Evolutionary conservation across 805 yeast species (phyloP).

Genomic region (Candida khao-thaluensis): DNA sequence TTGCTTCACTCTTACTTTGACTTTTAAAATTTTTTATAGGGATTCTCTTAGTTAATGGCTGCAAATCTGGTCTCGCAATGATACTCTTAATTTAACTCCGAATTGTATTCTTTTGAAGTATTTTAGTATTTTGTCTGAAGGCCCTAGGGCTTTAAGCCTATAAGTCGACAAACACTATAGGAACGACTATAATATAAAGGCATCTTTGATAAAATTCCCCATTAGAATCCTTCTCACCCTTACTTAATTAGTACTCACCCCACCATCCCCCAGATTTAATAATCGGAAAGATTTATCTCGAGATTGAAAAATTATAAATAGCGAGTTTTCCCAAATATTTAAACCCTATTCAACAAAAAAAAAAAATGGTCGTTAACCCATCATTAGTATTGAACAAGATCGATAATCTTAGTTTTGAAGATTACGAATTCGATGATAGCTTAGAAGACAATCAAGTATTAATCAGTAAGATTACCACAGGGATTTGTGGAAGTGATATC

Average conservation of each 20-base stretch:
- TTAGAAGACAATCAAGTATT: constrained; percentile 66
- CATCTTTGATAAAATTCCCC: no score
- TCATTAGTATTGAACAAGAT: constrained; percentile 65
- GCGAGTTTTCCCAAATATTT: not conserved
- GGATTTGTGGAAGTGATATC: constrained; percentile 85
- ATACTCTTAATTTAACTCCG: no score
- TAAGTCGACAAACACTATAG: no score
- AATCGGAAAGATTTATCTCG: constrained; percentile 11
- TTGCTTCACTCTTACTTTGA: not conserved
- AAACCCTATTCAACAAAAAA: constrained; percentile 2
- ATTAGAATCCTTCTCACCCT: no score
- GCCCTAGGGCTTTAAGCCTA: no score
- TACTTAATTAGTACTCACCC: no score
- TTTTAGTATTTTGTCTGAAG: no score
- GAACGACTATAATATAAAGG: no score
- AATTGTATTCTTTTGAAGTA: no score
- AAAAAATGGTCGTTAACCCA: constrained; percentile 34
- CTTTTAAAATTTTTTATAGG: no score
- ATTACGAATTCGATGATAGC: constrained; percentile 64
- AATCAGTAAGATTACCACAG: constrained; percentile 76
- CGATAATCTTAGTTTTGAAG: constrained; percentile 63
- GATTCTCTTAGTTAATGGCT: no score
- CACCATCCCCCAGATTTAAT: constrained; percentile 9
- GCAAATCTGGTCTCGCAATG: no score
- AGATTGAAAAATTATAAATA: constrained; percentile 6